phyloP scores from a whole-genome alignment of 441 rosid species.

The Pelargonium citronellum region DNA sequence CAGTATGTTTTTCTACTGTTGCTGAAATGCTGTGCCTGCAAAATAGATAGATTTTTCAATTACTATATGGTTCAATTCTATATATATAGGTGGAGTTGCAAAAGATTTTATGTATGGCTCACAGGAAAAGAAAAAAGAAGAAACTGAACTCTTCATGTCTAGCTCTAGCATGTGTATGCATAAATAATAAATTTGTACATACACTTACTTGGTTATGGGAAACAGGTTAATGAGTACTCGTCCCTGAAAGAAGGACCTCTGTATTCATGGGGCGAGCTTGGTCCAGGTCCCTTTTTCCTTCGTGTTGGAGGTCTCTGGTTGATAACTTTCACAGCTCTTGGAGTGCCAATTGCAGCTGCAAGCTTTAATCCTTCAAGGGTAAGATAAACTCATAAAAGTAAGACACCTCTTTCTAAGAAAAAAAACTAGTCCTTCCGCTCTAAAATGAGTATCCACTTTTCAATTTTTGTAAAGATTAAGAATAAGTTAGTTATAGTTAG shows the following conservation, averaged over 20 bases:
- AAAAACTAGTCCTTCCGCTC: too few relatives aligned
- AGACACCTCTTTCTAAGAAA: background rate
- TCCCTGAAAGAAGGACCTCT: conserved; percentile 67
- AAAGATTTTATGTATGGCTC: too few relatives aligned
- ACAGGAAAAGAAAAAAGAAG: too few relatives aligned
- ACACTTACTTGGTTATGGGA: conserved; percentile 11
- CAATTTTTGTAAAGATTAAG: too few relatives aligned
- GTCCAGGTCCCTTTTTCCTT: conserved; percentile 50
- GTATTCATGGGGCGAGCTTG: conserved; percentile 89
- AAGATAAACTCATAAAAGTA: conserved; percentile 19
- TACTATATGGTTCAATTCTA: background rate
- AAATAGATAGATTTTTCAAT: background rate
- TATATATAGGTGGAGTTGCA: too few relatives aligned
- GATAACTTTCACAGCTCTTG: conserved; percentile 64
- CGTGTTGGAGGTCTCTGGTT: conserved; percentile 89
- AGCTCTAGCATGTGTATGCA: too few relatives aligned
- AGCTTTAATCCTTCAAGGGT: conserved; percentile 88
- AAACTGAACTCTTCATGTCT: too few relatives aligned
- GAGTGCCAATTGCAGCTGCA: conserved; percentile 86
- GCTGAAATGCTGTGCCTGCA: background rate
- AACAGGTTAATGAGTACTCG: conserved; percentile 81
- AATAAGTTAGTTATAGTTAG: too few relatives aligned
- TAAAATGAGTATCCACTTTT: too few relatives aligned
- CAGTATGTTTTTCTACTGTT: conserved; percentile 37
- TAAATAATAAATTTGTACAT: conserved; percentile 1